Evolutionary conservation across 768 basidiomycete species (phyloP).

Genomic region (Hericium rajendrae): DNA sequence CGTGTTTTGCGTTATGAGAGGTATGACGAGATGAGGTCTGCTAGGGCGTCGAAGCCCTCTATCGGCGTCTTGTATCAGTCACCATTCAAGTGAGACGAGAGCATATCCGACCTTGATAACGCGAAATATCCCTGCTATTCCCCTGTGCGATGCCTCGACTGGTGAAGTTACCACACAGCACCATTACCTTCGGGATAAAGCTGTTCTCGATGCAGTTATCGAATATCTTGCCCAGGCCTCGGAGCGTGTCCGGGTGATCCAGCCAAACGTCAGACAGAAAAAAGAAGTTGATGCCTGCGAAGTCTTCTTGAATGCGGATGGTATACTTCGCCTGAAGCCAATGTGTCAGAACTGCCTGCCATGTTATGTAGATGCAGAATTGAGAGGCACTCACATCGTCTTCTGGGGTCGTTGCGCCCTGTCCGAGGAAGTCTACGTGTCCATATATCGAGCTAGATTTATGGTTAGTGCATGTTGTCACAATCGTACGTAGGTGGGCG

Average conservation of each 20-base stretch:
- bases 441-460: slow-evolving; percentile 92
- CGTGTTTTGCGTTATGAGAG: slow-evolving; percentile 62
- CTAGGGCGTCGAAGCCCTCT: slow-evolving; percentile 85
- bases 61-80: slow-evolving; percentile 5
- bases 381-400: slow-evolving; percentile 63
- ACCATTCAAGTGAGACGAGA: not conserved
- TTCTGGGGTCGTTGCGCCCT: slow-evolving; percentile 78
- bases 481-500: not conserved
- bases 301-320: slow-evolving; percentile 54
- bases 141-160: slow-evolving; percentile 74
- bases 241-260: slow-evolving; percentile 76
- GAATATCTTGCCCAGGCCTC: slow-evolving; percentile 76
- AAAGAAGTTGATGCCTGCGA: slow-evolving; percentile 78
- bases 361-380: not conserved
- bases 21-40: slow-evolving; percentile 80
- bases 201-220: slow-evolving; percentile 82
- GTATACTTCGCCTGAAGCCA: slow-evolving; percentile 42
- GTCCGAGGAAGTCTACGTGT: slow-evolving; percentile 95
- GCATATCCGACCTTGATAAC: slow-evolving; percentile 64
- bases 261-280: slow-evolving; percentile 95
- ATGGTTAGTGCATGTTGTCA: slow-evolving; percentile 10
- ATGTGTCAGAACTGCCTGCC: not conserved
- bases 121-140: slow-evolving; percentile 64
- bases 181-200: slow-evolving; percentile 81
- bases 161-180: slow-evolving; percentile 94